phyloP scores from a whole-genome alignment of 2,329 filamentous ascomycete species.

The Aureobasidium melanogenum region DNA sequence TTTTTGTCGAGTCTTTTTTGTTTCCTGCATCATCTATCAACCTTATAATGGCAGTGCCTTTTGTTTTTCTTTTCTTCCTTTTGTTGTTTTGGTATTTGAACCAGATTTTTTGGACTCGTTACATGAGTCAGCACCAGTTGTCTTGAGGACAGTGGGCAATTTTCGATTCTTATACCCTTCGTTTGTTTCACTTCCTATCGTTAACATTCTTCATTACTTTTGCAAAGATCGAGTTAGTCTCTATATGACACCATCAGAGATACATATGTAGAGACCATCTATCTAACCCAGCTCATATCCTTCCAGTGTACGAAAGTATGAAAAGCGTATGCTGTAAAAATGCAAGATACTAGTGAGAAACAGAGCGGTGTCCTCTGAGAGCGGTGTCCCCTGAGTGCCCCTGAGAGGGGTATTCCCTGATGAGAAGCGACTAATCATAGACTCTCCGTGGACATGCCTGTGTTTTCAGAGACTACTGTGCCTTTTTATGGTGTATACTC shows the following conservation, averaged over 20 bases:
- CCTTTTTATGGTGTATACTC: too few relatives aligned
- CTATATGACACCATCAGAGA: not conserved
- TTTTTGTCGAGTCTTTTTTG: not conserved
- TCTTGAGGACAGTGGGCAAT: not conserved
- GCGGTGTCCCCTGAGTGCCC: too few relatives aligned
- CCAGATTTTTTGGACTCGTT: not conserved
- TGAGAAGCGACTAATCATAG: too few relatives aligned
- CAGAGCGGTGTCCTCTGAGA: too few relatives aligned
- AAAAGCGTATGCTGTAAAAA: too few relatives aligned
- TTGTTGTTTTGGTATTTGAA: not conserved
- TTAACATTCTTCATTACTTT: not conserved
- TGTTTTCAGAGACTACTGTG: too few relatives aligned
- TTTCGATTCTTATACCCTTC: conserved; percentile 10
- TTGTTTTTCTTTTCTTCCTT: not conserved
- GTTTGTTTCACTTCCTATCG: not conserved
- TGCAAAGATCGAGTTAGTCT: too few relatives aligned
- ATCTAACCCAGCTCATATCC: too few relatives aligned
- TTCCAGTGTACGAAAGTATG: too few relatives aligned
- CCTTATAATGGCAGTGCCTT: conserved; percentile 5
- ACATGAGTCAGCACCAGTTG: not conserved
- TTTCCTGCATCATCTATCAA: not conserved
- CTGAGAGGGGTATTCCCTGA: too few relatives aligned
- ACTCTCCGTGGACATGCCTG: too few relatives aligned
- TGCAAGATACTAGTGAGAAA: too few relatives aligned
- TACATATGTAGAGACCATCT: not conserved